A percentile compares a stretch with the other conserved stretches of the same genome.
These are phyloP conservation scores for Paracamarosporium sp. DNA, from an alignment of 2,329 filamentous ascomycete genomes.

Conservation along the genomic window DNA sequence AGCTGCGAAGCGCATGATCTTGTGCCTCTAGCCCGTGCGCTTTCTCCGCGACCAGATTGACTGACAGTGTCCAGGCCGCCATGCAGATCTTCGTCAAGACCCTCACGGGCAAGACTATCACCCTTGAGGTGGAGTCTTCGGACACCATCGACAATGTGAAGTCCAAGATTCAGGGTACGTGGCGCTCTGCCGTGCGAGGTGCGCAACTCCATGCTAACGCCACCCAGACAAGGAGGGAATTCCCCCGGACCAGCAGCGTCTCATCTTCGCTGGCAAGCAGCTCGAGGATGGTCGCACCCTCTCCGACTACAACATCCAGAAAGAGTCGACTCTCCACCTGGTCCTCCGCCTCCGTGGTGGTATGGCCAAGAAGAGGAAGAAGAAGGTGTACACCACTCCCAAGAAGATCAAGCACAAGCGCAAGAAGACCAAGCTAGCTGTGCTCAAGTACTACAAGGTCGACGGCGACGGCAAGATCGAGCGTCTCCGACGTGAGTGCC, in stretches of 20 bases:
- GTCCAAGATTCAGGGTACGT: constrained; percentile 83
- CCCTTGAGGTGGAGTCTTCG: constrained; percentile 99
- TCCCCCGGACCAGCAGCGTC: constrained; percentile 96
- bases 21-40: background rate
- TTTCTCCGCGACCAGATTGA: background rate
- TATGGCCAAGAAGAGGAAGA: constrained; percentile 89
- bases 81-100: constrained; percentile 65
- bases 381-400: constrained; percentile 99
- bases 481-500: constrained; percentile 98
- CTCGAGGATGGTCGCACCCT: constrained; percentile 99
- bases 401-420: constrained; percentile 99
- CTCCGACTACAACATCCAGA: constrained; percentile 99
- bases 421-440: constrained; percentile 99
- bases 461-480: constrained; percentile 99
- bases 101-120: constrained; percentile 99
- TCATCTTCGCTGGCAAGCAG: constrained; percentile 99
- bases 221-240: constrained; percentile 98
- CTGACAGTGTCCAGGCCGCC: constrained; percentile 43
- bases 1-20: background rate
- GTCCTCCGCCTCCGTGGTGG: constrained; percentile 98
- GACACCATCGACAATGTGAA: constrained; percentile 99
- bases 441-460: constrained; percentile 99
- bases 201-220: constrained; percentile 29
- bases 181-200: background rate
- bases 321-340: constrained; percentile 98